Base-by-base conservation (phyloP, 2,329 filamentous ascomycete species). In the Pseudogymnoascus sp. region DNA sequence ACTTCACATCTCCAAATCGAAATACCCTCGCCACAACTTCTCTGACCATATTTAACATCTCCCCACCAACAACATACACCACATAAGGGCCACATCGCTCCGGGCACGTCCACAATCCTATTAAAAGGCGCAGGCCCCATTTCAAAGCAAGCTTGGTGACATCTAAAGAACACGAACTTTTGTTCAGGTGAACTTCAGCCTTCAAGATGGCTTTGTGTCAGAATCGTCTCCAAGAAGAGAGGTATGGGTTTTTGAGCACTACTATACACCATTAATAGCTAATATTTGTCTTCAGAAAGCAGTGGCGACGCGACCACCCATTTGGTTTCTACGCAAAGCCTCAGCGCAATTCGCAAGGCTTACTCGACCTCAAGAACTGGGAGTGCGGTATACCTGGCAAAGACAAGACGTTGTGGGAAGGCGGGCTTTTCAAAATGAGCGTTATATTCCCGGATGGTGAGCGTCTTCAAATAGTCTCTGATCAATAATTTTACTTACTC, bases 251-350 rank as follows among this genome's bases (percentile, higher is more conserved):
- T 40, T 41, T 9, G 13, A 33, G 26, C 31, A 40, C 17, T 50
- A 31, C 31, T n/a, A 39, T 26, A 21, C 17, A 39, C 37, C 6
- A 17, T 39, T 26, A 26, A 59, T n/a, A 39, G 9, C 57, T 59
- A 59, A 59, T 17, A 57, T 65, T 40, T 5, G 44, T 21, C n/a
- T 59, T 41, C 69, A 96, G 92, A 66, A 97, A 96, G 78, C 91
- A 96, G 78, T 99, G 94, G 94, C 87, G 94, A 67, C 87, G 87
- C 72, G 93, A 99, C 69, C 94, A 99, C 71, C 95, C 95, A 0
- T 99, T 99, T 71, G 94, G 94, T 64, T 99, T 99, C 79, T 96
- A 89, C 75, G 94, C 94, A 24, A 90, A 92, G 72, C 94, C 95
- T 10, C 80, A 87, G 65, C 89, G 93, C 68, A 92, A 85, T 65